A percentile compares a stretch with the other conserved stretches of the same genome.
phyloP scores from a whole-genome alignment of 805 yeast genomes.

The Lipomyces spencermartinsiae region DNA sequence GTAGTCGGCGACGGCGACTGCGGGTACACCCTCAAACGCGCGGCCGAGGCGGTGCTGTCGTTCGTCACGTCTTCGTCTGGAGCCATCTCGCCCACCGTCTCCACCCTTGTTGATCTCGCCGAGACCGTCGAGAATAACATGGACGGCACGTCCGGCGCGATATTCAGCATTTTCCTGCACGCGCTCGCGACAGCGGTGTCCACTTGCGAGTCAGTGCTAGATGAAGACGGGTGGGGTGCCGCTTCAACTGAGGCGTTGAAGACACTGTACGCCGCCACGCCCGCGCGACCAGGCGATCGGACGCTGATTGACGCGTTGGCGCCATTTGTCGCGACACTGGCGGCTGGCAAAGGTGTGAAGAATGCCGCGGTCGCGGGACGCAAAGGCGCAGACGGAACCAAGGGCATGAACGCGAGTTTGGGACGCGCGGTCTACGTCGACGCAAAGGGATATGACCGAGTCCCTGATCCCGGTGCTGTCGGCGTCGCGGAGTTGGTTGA shows the following conservation, averaged over 20 bases:
- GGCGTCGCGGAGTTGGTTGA: conserved; percentile 71
- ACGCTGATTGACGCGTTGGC: conserved; percentile 87
- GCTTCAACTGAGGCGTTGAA: conserved; percentile 61
- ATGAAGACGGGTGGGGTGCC: conserved; percentile 36
- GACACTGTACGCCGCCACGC: conserved; percentile 81
- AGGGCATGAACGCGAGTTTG: conserved; percentile 77
- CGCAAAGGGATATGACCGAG: conserved; percentile 45
- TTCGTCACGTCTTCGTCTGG: conserved; percentile 53
- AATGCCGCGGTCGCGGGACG: conserved; percentile 73
- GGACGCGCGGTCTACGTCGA: conserved; percentile 93
- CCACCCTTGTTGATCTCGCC: conserved; percentile 72
- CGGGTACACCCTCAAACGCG: conserved; percentile 86
- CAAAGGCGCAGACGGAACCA: conserved; percentile 78
- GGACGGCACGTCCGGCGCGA: conserved; percentile 98
- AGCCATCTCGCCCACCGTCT: conserved; percentile 51
- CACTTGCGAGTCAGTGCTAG: conserved; percentile 28
- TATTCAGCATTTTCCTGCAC: conserved; percentile 83
- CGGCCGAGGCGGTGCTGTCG: conserved; percentile 73
- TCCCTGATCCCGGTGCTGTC: conserved; percentile 95
- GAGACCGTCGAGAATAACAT: conserved; percentile 80
- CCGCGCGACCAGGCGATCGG: conserved; percentile 87
- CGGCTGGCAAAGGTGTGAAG: conserved; percentile 56
- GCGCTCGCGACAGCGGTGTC: conserved; percentile 61
- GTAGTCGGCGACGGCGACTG: conserved; percentile 97
- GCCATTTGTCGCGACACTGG: conserved; percentile 77